These are phyloP conservation scores for Monosporascus sp. DNA, from an alignment of 2,329 filamentous ascomycete genomes.

Conservation along the genomic window DNA sequence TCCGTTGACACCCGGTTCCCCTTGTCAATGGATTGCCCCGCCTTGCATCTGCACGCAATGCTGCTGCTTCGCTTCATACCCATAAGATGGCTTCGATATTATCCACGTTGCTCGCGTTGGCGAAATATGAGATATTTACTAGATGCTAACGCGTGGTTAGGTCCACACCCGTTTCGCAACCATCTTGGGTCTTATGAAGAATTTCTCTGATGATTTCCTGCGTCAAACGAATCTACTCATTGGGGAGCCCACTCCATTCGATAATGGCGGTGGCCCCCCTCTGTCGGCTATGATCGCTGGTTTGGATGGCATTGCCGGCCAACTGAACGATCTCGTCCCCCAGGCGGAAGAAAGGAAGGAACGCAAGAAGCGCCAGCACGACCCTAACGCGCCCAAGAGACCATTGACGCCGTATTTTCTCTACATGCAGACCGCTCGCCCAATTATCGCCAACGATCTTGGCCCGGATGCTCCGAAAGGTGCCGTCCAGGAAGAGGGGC, in stretches of 20 bases:
- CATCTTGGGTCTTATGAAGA: slow-evolving; percentile 73
- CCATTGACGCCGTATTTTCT: slow-evolving; percentile 93
- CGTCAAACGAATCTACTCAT: slow-evolving; percentile 83
- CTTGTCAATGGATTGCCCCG: too few species aligned
- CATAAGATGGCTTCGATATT: too few species aligned
- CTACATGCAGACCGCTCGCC: slow-evolving; percentile 83
- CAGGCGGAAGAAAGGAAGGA: slow-evolving; percentile 71
- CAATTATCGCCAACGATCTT: slow-evolving; percentile 74
- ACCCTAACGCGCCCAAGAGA: slow-evolving; percentile 92
- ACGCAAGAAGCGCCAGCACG: slow-evolving; percentile 79
- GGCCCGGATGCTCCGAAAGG: slow-evolving; percentile 73
- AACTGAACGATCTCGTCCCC: slow-evolving; percentile 40
- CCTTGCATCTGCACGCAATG: too few species aligned
- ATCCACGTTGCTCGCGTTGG: too few species aligned
- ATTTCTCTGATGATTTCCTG: slow-evolving; percentile 77
- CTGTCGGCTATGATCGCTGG: slow-evolving; percentile 39
- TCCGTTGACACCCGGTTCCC: too few species aligned
- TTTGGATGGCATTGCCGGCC: slow-evolving; percentile 45
- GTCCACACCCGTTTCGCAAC: slow-evolving; percentile 72
- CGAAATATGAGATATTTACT: background rate
- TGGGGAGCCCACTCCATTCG: slow-evolving; percentile 51
- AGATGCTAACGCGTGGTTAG: slow-evolving; percentile 43
- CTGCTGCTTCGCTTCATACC: too few species aligned
- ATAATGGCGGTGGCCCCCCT: slow-evolving; percentile 35
- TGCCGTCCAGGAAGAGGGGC: slow-evolving; percentile 82